These are phyloP conservation scores for Nemania serpens DNA, from an alignment of 2,329 filamentous ascomycete species.

Conservation along the genomic window DNA sequence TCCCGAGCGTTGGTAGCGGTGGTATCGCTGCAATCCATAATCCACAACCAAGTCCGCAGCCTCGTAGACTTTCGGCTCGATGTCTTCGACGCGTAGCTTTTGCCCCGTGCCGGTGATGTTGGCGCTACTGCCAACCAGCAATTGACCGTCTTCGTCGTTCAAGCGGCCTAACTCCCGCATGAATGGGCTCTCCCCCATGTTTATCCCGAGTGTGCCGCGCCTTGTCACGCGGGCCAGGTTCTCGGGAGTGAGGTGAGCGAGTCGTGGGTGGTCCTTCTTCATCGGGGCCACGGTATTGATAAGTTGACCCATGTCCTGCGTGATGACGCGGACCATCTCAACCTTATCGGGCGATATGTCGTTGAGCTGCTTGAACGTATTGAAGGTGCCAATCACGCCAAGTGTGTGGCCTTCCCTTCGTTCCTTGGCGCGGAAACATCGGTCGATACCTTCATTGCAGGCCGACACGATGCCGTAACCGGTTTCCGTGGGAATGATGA, in stretches of 20 bases:
- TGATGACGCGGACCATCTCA: constrained; percentile 23
- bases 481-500: constrained; percentile 22
- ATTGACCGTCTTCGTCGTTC: constrained; percentile 24
- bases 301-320: constrained; percentile 13
- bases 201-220: constrained; percentile 19
- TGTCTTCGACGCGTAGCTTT: constrained; percentile 25
- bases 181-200: constrained; percentile 22
- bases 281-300: constrained; percentile 19
- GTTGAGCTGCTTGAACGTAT: constrained; percentile 11
- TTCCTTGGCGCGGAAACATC: constrained; percentile 21
- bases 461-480: constrained; percentile 24
- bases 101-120: constrained; percentile 23
- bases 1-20: constrained; percentile 23
- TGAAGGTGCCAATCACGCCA: constrained; percentile 22
- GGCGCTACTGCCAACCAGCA: constrained; percentile 25
- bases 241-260: constrained; percentile 13
- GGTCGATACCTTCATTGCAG: constrained; percentile 22
- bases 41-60: constrained; percentile 22
- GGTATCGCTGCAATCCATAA: constrained; percentile 23
- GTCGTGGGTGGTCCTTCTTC: constrained; percentile 4
- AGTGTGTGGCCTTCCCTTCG: constrained; percentile 21
- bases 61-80: constrained; percentile 15
- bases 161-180: constrained; percentile 20
- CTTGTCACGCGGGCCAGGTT: constrained; percentile 15
- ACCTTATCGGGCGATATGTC: constrained; percentile 14